Evolutionary conservation across 2,329 filamentous ascomycete genomes (phyloP).

Genomic region (Sclerotinia nivalis): DNA sequence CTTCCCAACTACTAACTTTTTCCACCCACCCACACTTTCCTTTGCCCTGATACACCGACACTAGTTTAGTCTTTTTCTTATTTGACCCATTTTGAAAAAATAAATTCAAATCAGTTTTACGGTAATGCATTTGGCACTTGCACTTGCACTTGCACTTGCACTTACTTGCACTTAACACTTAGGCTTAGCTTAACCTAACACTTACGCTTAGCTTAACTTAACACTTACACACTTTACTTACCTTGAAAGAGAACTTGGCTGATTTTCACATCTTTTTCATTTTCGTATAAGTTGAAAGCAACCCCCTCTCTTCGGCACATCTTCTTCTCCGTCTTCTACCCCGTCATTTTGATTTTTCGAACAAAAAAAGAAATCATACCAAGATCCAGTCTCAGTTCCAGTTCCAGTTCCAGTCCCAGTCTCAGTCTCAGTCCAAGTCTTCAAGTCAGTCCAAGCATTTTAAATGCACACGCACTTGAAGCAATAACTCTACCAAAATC

Average conservation of each 20-base stretch:
- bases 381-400: not conserved
- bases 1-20: not conserved
- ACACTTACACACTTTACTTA: no score
- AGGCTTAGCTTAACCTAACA: not conserved
- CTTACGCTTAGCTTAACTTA: no score
- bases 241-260: no score
- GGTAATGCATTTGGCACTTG: not conserved
- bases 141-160: not conserved
- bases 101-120: no score
- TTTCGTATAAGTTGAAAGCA: slow-evolving; percentile 31
- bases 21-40: not conserved
- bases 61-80: not conserved
- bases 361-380: not conserved
- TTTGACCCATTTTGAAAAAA: not conserved
- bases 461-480: not conserved
- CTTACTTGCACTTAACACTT: no score
- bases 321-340: slow-evolving; percentile 31
- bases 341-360: slow-evolving; percentile 26
- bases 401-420: no score
- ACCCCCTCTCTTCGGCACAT: slow-evolving; percentile 33
- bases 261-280: not conserved
- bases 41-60: not conserved
- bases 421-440: no score
- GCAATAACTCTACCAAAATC: not conserved
- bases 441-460: no score